Evolutionary conservation across 2,329 filamentous ascomycete genomes (phyloP), one percentile per base, ranked within the genome.

Genomic region (Beauveria asiatica): DNA sequence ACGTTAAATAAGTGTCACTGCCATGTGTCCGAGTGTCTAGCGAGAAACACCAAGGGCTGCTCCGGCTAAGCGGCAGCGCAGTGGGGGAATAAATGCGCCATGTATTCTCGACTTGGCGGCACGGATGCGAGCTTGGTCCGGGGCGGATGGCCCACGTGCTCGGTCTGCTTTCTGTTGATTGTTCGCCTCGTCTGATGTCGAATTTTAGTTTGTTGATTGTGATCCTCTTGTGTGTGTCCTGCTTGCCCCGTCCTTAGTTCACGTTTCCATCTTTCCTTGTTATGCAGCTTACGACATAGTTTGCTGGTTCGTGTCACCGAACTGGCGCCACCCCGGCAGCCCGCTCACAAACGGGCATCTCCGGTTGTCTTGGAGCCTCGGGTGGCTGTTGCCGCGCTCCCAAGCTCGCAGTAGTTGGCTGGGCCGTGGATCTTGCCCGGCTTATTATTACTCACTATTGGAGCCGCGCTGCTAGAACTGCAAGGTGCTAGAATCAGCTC

Each of bases 51-150:
- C 21, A 41, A 48, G 19, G 45, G 25, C 17, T 30, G 56, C 4
- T 41, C 56, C 56, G 56, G 56, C 56, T 59, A 59, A 59, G 37
- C 56, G 56, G 48, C 56, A 59, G 48, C 37, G 17, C 56, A 4
- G 56, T 52, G 56, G 56, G 56, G 56, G 56, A 59, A 51, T 51
- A 52, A 51, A n/a, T 51, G 25, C 48, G 46, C 46, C 56, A 52
- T 45, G 46, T 51, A 44, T 58, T 33, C 46, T 49, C 42, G 17
- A 57, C 11, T 42, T 50, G 45, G 46, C 42, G n/a, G 37, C 44
- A 37, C 6, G 46, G 39, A 52, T 49, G 56, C 16, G 6, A 37
- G n/a, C 17, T 44, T 50, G 33, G 46, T 58, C 56, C 21, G 46
- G 56, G 56, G 48, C 56, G 45, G 44, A n/a, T 37, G 7, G 21